Conservation (phyloP, 2,329 filamentous ascomycete genomes). For the Epicoccum nigrum region DNA sequence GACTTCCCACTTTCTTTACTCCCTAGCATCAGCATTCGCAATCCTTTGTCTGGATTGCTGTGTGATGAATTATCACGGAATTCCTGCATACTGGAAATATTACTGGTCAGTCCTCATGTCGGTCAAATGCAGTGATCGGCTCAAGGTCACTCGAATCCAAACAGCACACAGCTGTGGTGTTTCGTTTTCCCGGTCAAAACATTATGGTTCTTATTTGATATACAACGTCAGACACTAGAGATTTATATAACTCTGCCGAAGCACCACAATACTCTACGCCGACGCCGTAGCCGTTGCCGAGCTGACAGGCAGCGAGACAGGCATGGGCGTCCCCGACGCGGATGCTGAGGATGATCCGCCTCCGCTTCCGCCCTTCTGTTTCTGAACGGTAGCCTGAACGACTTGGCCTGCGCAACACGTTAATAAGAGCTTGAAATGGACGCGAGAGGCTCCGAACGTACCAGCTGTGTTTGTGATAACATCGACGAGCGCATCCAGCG, state of each 20-base stretch:
- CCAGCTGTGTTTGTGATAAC: conserved; percentile 60
- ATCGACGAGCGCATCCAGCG: conserved; percentile 59
- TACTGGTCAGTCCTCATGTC: too few relatives aligned
- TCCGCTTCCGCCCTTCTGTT: conserved; percentile 28
- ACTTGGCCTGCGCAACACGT: conserved; percentile 53
- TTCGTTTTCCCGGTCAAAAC: too few relatives aligned
- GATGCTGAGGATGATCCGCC: conserved; percentile 29
- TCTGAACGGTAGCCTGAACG: conserved; percentile 56
- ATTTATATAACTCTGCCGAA: too few relatives aligned
- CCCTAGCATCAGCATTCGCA: too few relatives aligned
- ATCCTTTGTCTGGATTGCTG: too few relatives aligned
- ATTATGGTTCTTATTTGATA: too few relatives aligned
- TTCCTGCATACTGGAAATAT: too few relatives aligned
- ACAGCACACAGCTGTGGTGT: too few relatives aligned
- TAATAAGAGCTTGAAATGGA: background rate
- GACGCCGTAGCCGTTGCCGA: conserved; percentile 28
- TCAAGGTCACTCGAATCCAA: too few relatives aligned
- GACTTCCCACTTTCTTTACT: too few relatives aligned
- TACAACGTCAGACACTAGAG: background rate
- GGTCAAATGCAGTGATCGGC: too few relatives aligned
- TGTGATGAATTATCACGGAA: too few relatives aligned
- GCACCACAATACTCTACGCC: conserved; percentile 7
- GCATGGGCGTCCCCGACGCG: conserved; percentile 32
- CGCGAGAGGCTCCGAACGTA: background rate
- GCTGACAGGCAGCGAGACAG: conserved; percentile 37